phyloP scores from a whole-genome alignment of 2,329 filamentous ascomycete species.

The Pseudofabraea citricarpa region DNA sequence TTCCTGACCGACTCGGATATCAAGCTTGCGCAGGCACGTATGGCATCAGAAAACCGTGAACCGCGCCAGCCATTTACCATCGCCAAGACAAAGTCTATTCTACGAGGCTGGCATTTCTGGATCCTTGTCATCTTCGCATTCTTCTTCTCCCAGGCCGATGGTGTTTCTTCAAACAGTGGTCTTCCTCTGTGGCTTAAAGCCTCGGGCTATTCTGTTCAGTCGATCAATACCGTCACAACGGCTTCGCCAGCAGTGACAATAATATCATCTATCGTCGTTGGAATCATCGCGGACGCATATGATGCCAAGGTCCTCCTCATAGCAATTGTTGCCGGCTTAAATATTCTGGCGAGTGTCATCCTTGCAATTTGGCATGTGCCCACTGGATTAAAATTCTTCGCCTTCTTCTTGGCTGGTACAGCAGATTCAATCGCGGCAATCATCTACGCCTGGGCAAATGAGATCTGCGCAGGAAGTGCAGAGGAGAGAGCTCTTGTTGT shows the following conservation, averaged over 20 bases:
- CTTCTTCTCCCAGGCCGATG: slow-evolving; percentile 11
- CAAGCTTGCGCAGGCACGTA: slow-evolving; percentile 5
- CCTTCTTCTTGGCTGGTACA: slow-evolving; percentile 28
- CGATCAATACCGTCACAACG: slow-evolving; percentile 6
- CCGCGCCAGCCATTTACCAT: slow-evolving; percentile 3
- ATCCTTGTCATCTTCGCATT: slow-evolving; percentile 9
- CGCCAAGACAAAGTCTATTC: slow-evolving; percentile 2
- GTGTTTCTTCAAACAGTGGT: slow-evolving; percentile 10
- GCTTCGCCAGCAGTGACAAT: slow-evolving; percentile 9
- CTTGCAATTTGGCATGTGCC: slow-evolving; percentile 26
- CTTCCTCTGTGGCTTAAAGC: slow-evolving; percentile 7
- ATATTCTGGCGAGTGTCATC: slow-evolving; percentile 24
- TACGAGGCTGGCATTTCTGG: slow-evolving; percentile 10
- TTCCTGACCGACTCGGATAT: slow-evolving; percentile 7
- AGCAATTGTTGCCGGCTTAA: slow-evolving; percentile 5
- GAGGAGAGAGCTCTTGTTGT: slow-evolving; percentile 29
- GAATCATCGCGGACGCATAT: slow-evolving; percentile 10
- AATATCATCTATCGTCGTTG: slow-evolving; percentile 5
- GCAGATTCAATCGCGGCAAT: slow-evolving; percentile 29
- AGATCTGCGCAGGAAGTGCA: slow-evolving; percentile 27
- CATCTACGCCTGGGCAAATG: slow-evolving; percentile 29
- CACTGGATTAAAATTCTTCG: slow-evolving; percentile 25
- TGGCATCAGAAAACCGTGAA: slow-evolving; percentile 3
- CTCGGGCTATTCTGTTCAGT: slow-evolving; percentile 1
- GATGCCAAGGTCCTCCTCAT: slow-evolving; percentile 9